Conservation (phyloP, 208 protist species). For the Balamuthia mandrillaris region DNA sequence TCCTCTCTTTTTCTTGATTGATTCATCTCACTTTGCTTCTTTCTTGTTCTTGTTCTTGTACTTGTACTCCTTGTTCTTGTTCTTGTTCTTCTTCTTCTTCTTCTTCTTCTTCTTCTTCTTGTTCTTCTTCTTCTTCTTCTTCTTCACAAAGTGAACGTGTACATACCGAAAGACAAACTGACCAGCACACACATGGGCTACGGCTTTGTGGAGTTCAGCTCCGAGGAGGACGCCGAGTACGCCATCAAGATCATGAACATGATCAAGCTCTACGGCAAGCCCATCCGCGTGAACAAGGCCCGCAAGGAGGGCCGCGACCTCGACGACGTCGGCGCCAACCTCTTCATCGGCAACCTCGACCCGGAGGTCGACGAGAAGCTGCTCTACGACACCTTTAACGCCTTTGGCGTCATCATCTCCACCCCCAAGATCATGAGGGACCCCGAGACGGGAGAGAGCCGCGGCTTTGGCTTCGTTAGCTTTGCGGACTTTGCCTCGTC, state of each 20-base stretch:
- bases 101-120: background rate
- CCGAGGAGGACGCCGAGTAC: conserved; percentile 86
- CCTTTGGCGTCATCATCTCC: conserved; percentile 77
- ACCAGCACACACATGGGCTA: conserved; percentile 74
- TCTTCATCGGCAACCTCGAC: conserved; percentile 89
- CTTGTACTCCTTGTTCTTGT: no score
- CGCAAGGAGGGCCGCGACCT: conserved; percentile 38
- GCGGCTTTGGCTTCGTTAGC: conserved; percentile 85
- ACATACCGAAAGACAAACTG: conserved; percentile 87
- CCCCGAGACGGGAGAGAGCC: conserved; percentile 65
- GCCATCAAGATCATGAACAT: conserved; percentile 85
- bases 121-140: no score
- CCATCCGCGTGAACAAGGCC: conserved; percentile 77
- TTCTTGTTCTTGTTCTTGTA: background rate
- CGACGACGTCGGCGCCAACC: conserved; percentile 87
- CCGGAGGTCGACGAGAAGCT: conserved; percentile 84
- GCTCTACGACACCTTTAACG: conserved; percentile 80
- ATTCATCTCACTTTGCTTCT: background rate
- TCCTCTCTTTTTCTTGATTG: no score
- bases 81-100: background rate
- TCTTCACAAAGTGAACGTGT: conserved; percentile 73
- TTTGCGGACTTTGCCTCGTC: conserved; percentile 84
- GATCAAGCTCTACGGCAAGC: conserved; percentile 85
- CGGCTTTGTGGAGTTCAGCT: conserved; percentile 85
- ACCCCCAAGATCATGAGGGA: conserved; percentile 82